Base-by-base conservation (phyloP, 805 yeast genomes). In the Yarrowia divulgata region DNA sequence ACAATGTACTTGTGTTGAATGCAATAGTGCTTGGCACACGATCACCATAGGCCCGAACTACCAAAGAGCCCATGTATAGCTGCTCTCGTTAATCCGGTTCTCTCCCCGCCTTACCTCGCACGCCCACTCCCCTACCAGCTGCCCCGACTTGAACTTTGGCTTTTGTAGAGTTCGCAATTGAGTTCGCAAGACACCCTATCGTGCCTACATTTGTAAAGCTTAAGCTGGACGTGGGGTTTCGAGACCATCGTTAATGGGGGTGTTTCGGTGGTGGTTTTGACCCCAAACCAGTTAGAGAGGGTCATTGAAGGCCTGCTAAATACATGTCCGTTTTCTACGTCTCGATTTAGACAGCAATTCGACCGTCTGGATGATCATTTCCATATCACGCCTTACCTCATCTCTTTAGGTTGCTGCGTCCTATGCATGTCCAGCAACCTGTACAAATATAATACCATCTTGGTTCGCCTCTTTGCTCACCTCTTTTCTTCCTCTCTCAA, bases 331-430 rank as follows among this genome's bases (percentile, higher is more conserved):
- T n/a, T n/a, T n/a, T n/a, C n/a, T n/a, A n/a, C n/a, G n/a, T n/a
- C n/a, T n/a, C n/a, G n/a, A n/a, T n/a, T n/a, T n/a, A n/a, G n/a
- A n/a, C n/a, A n/a, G n/a, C n/a, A n/a, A n/a, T n/a, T n/a, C n/a
- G n/a, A n/a, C n/a, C n/a, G n/a, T n/a, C n/a, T n/a, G n/a, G n/a
- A n/a, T n/a, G n/a, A n/a, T n/a, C n/a, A n/a, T n/a, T n/a, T 23
- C 34, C 18, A 19, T 19, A 3, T 18, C 35, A 16, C 48, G 48
- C 63, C 63, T 40, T 57, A 32, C 29, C 37, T 40, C 45, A 35
- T 54, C 58, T 52, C 39, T 40, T 55, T 55, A 39, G 39, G 62
- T 55, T 55, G 62, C 62, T 55, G 62, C 46, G 46, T 55, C 35
- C n/a, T 5, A 39, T 55, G 62, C 62, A 55, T 10, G 62, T 18